Evolutionary conservation across 805 yeast genomes (phyloP).

Genomic region (Blastobotrys chiropterorum): DNA sequence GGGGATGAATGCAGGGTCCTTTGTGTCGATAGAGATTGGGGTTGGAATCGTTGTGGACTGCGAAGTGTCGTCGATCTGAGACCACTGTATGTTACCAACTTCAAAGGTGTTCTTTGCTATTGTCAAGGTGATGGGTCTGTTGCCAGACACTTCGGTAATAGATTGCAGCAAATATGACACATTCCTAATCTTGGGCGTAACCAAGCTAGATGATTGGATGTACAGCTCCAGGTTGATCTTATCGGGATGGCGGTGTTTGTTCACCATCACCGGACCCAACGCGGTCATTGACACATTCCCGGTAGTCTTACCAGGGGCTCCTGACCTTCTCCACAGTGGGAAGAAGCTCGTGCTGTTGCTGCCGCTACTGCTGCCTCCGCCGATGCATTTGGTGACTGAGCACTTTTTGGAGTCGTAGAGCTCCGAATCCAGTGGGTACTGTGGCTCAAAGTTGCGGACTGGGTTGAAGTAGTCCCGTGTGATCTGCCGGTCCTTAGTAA

Average conservation of each 20-base stretch:
- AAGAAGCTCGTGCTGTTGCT: not conserved
- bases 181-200: not conserved
- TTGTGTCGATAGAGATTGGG: not conserved
- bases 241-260: not conserved
- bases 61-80: not conserved
- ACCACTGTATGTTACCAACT: not conserved
- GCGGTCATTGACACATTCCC: not conserved
- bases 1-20: not conserved
- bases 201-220: not conserved
- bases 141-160: not conserved
- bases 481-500: not conserved
- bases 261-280: not conserved
- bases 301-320: not conserved
- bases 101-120: not conserved
- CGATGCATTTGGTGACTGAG: not conserved
- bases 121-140: not conserved
- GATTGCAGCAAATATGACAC: not conserved
- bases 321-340: not conserved
- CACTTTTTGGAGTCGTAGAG: not conserved
- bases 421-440: not conserved
- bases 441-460: not conserved
- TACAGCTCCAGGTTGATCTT: not conserved
- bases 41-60: not conserved
- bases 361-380: not conserved
- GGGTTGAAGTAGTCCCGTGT: not conserved